Percentiles rank a stretch among this genome's conserved stretches.
Evolutionary conservation across 2,329 filamentous ascomycete genomes (phyloP).

Genomic region (Calycina herbarum): DNA sequence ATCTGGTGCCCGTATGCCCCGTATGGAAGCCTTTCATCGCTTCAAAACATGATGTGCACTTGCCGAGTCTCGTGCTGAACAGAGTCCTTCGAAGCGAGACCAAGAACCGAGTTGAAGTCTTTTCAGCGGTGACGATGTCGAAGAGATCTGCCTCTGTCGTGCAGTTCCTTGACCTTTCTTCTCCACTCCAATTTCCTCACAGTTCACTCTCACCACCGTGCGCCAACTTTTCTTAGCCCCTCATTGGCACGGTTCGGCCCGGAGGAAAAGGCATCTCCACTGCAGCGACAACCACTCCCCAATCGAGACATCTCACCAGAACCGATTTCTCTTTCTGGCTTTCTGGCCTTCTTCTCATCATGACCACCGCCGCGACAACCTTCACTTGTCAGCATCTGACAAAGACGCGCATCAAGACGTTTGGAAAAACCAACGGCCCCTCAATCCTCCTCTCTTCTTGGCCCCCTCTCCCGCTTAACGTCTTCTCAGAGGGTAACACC

Average conservation of each 20-base stretch:
- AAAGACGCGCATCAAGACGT: not conserved
- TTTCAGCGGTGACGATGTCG: not conserved
- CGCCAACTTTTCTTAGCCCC: not conserved
- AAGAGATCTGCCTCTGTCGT: not conserved
- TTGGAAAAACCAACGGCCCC: conserved; percentile 1
- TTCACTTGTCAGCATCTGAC: conserved; percentile 1
- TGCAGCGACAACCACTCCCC: conserved; percentile 1
- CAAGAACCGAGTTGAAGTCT: conserved; percentile 4
- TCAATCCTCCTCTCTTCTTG: not conserved
- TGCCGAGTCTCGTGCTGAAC: not conserved
- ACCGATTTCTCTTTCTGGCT: too few relatives aligned
- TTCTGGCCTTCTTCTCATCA: not conserved
- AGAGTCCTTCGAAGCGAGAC: not conserved
- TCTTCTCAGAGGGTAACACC: not conserved
- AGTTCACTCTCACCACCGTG: conserved; percentile 1
- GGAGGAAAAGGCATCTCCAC: not conserved
- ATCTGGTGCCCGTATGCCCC: not conserved
- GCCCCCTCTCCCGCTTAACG: not conserved
- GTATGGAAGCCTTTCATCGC: not conserved
- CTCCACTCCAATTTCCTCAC: not conserved
- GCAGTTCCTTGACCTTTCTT: not conserved
- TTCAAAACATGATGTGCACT: not conserved
- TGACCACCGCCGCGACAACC: not conserved
- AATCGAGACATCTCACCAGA: not conserved
- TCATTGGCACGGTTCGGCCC: conserved; percentile 6